Conservation (phyloP, 2,329 filamentous ascomycete species). For the Aureobasidium sp. region DNA sequence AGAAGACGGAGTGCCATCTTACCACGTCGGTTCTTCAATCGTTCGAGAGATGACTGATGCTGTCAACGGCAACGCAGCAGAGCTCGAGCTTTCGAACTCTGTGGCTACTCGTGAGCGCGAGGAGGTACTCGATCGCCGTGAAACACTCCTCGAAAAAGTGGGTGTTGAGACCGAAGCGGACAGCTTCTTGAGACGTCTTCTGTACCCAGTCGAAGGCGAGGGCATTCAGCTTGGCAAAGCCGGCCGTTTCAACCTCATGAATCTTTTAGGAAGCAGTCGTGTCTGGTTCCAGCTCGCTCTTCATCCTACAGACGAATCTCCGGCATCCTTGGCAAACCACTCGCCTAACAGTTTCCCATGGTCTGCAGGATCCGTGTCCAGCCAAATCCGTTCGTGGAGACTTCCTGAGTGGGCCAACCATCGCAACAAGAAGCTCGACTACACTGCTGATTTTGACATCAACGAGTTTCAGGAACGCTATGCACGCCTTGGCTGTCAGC, state of each 20-base stretch:
- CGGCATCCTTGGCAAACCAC: conserved; percentile 63
- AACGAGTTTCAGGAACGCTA: conserved; percentile 88
- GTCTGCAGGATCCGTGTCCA: conserved; percentile 88
- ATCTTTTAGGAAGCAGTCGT: conserved; percentile 70
- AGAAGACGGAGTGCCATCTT: conserved; percentile 77
- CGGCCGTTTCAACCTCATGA: conserved; percentile 70
- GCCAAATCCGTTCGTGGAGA: conserved; percentile 87
- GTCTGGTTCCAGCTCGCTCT: conserved; percentile 92
- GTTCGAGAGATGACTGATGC: conserved; percentile 80
- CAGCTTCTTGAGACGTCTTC: conserved; percentile 69
- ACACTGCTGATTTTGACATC: conserved; percentile 91
- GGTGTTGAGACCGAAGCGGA: conserved; percentile 73
- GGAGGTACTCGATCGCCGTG: conserved; percentile 69
- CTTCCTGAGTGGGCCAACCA: conserved; percentile 95
- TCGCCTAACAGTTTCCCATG: conserved; percentile 71
- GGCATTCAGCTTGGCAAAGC: conserved; percentile 73
- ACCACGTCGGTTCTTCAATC: conserved; percentile 68
- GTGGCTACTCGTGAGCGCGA: conserved; percentile 64
- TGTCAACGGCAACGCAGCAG: conserved; percentile 64
- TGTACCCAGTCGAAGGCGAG: conserved; percentile 69
- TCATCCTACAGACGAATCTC: conserved; percentile 82
- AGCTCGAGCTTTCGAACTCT: conserved; percentile 67
- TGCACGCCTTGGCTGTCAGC: conserved; percentile 71
- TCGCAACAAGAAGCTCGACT: conserved; percentile 82
- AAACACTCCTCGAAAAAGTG: conserved; percentile 78